A percentile compares a stretch with the other conserved stretches of the same genome.
phyloP scores from a whole-genome alignment of 2,329 filamentous ascomycete genomes.

The Lasiodiplodia citricola region DNA sequence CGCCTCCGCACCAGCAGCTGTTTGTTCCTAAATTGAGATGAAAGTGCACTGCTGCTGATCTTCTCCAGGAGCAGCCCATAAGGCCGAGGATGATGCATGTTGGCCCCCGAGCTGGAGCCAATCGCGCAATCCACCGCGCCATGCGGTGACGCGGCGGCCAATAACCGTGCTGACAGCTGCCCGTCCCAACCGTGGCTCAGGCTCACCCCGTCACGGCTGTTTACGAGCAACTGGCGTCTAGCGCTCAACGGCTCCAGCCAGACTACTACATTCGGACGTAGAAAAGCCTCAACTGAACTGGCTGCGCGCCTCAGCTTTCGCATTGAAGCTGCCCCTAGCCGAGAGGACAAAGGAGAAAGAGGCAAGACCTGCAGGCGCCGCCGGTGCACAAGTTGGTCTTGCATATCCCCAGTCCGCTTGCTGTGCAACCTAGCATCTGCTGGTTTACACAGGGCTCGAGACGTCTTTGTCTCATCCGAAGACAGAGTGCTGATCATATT shows the following conservation, averaged over 20 bases:
- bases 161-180: not conserved
- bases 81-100: not conserved
- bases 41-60: not conserved
- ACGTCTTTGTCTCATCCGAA: not conserved
- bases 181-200: conserved; percentile 5
- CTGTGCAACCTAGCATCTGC: not conserved
- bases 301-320: not conserved
- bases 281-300: not conserved
- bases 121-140: not conserved
- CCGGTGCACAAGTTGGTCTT: not conserved
- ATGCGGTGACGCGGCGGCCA: conserved; percentile 16
- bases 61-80: not conserved
- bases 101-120: not conserved
- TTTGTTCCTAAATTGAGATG: not conserved
- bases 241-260: not conserved
- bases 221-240: not conserved
- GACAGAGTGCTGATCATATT: not conserved
- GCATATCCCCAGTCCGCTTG: not conserved
- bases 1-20: not conserved
- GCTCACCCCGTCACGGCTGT: not conserved
- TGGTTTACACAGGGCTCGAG: not conserved
- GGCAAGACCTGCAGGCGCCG: conserved; percentile 6
- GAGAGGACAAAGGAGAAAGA: not conserved
- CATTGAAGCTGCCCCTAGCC: not conserved
- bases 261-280: not conserved